Evolutionary conservation across 495 filamentous ascomycete species (phyloP).

Genomic region (Xylaria longipes): DNA sequence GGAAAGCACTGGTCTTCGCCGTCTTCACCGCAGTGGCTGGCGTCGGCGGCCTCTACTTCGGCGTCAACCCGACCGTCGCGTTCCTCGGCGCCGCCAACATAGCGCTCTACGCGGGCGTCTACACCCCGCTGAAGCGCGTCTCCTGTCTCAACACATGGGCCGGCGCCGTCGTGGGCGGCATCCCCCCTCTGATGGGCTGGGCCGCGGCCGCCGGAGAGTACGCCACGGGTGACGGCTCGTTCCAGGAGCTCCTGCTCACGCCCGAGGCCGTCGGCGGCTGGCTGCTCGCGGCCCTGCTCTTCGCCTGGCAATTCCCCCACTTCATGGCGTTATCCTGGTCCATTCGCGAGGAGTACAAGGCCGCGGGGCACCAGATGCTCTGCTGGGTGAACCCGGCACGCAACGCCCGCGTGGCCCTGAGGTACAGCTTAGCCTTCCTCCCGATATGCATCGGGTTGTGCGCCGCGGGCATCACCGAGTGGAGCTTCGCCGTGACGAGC

Average conservation of each 20-base stretch:
- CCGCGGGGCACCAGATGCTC: constrained; percentile 90
- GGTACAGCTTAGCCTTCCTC: constrained; percentile 87
- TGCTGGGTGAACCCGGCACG: constrained; percentile 83
- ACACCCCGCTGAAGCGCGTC: constrained; percentile 90
- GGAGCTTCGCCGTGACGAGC: constrained; percentile 83
- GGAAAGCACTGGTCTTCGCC: constrained; percentile 82
- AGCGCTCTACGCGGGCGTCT: constrained; percentile 84
- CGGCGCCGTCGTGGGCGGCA: constrained; percentile 89
- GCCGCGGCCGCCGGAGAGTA: constrained; percentile 88
- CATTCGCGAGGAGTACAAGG: constrained; percentile 87
- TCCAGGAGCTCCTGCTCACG: constrained; percentile 75
- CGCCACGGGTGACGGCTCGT: constrained; percentile 72
- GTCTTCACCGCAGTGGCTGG: constrained; percentile 69
- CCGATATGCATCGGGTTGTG: constrained; percentile 86
- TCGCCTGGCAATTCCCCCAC: constrained; percentile 98
- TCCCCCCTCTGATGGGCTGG: constrained; percentile 98
- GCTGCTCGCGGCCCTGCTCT: constrained; percentile 82
- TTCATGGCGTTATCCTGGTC: constrained; percentile 91
- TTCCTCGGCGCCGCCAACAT: constrained; percentile 88
- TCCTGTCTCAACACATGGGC: constrained; percentile 94
- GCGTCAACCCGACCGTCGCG: constrained; percentile 92
- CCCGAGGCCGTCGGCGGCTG: constrained; percentile 78
- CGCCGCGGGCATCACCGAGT: constrained; percentile 83
- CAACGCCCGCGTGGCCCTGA: constrained; percentile 83
- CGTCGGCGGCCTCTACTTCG: constrained; percentile 74